Conservation (phyloP, 495 filamentous ascomycete genomes). For the Penicillium canescens region DNA sequence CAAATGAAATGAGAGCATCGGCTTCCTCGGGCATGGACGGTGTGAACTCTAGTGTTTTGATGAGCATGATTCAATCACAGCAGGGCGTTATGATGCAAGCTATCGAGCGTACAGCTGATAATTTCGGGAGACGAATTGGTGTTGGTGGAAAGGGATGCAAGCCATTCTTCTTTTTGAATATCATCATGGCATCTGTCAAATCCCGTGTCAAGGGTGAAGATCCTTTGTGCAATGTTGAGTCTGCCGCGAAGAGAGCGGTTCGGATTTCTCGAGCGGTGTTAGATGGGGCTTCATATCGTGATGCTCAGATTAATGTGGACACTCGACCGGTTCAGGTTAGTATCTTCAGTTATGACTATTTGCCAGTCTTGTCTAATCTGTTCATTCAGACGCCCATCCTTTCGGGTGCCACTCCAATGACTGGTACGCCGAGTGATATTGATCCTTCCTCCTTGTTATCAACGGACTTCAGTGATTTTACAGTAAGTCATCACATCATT, state of each 20-base stretch:
- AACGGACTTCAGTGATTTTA: constrained; percentile 27
- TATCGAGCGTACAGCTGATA: constrained; percentile 33
- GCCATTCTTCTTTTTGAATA: constrained; percentile 34
- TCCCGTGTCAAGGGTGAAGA: constrained; percentile 40
- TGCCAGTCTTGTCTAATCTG: not conserved
- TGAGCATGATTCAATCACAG: constrained; percentile 39
- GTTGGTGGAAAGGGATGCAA: constrained; percentile 35
- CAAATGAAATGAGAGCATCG: constrained; percentile 26
- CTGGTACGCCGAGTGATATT: constrained; percentile 25
- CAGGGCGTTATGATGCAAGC: constrained; percentile 37
- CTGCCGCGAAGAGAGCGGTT: constrained; percentile 23
- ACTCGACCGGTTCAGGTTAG: constrained; percentile 10
- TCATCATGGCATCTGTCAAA: constrained; percentile 36
- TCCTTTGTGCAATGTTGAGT: constrained; percentile 27
- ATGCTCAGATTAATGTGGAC: constrained; percentile 22
- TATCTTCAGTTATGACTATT: not conserved
- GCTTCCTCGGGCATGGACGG: constrained; percentile 13
- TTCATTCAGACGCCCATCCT: constrained; percentile 6
- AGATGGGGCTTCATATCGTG: constrained; percentile 24
- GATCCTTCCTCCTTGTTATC: constrained; percentile 29
- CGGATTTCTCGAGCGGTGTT: constrained; percentile 27
- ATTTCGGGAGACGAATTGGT: constrained; percentile 32
- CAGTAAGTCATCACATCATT: constrained; percentile 21
- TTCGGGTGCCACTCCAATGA: constrained; percentile 11
- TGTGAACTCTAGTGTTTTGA: constrained; percentile 27